phyloP scores from a whole-genome alignment of 768 basidiomycete genomes.

The Russula virescens region DNA sequence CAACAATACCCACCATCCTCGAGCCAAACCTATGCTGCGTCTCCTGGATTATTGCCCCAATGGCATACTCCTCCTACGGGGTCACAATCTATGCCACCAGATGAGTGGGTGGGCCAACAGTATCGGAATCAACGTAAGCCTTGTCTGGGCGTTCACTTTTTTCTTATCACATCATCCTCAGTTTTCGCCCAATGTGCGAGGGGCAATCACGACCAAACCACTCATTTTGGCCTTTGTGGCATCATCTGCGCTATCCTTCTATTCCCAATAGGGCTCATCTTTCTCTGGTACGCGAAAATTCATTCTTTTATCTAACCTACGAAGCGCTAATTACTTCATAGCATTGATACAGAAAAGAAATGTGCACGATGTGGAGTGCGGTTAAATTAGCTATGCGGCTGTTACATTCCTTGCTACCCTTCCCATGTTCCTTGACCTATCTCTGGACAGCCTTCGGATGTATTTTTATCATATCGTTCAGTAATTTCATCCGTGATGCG shows the following conservation, averaged over 20 bases:
- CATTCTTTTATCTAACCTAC: not conserved
- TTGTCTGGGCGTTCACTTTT: not conserved
- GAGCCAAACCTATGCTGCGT: not conserved
- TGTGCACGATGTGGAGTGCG: slow-evolving; percentile 29
- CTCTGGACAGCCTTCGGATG: slow-evolving; percentile 5
- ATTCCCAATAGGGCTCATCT: slow-evolving; percentile 30
- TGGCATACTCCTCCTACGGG: slow-evolving; percentile 6
- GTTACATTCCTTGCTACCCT: not conserved
- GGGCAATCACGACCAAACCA: slow-evolving; percentile 30
- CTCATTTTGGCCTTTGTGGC: slow-evolving; percentile 29
- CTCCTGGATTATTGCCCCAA: not conserved
- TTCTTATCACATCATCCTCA: not conserved
- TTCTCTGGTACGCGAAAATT: slow-evolving; percentile 25
- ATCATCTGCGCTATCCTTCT: slow-evolving; percentile 30
- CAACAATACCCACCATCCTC: slow-evolving; percentile 14
- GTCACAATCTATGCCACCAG: not conserved
- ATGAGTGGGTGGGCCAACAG: slow-evolving; percentile 18
- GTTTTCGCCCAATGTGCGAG: slow-evolving; percentile 29
- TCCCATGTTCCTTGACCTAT: not conserved
- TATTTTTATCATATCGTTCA: not conserved
- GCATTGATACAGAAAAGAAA: slow-evolving; percentile 28
- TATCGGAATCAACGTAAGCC: slow-evolving; percentile 24
- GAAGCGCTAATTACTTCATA: not conserved
- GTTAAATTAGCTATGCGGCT: slow-evolving; percentile 5
- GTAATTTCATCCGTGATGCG: not conserved